Evolutionary conservation across 805 yeast genomes (phyloP).

Genomic region (Lachancea meyersii): DNA sequence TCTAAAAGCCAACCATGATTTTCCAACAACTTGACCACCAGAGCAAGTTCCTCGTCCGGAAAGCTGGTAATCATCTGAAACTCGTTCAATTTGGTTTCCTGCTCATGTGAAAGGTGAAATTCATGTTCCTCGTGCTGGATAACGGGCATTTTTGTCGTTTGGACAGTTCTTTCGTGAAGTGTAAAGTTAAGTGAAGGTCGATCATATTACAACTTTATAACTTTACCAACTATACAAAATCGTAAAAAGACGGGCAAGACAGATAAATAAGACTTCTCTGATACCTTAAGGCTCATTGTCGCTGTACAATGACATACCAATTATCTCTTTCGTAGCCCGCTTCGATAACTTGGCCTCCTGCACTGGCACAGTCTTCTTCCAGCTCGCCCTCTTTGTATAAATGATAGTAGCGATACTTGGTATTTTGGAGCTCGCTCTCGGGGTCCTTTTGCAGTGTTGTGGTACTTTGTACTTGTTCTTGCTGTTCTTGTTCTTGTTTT

Average conservation of each 20-base stretch:
- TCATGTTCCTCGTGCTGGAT: constrained; percentile 19
- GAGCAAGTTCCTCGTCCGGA: constrained; percentile 41
- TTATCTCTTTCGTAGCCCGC: constrained; percentile 90
- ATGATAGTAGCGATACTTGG: constrained; percentile 83
- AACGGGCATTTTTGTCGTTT: constrained; percentile 21
- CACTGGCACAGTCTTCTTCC: constrained; percentile 56
- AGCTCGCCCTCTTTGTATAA: constrained; percentile 80
- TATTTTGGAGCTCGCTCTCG: constrained; percentile 27
- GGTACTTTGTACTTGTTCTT: neutral
- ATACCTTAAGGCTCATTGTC: neutral
- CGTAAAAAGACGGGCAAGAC: neutral
- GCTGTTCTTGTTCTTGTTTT: constrained; percentile 11
- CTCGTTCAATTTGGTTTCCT: constrained; percentile 40
- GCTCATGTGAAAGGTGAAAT: constrained; percentile 36
- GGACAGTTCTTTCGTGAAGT: neutral
- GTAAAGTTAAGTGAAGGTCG: neutral
- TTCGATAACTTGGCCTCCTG: constrained; percentile 63
- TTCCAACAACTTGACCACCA: constrained; percentile 42
- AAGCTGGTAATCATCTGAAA: constrained; percentile 48
- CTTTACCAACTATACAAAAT: neutral
- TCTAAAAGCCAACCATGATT: constrained; percentile 58
- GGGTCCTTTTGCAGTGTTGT: neutral
- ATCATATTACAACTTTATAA: too few species aligned
- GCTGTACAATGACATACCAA: constrained; percentile 68
- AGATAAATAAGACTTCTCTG: neutral